Evolutionary conservation across 1,284 basidiomycete genomes (phyloP), one percentile per base, ranked within the genome.

Genomic region (Sutorius eximius): DNA sequence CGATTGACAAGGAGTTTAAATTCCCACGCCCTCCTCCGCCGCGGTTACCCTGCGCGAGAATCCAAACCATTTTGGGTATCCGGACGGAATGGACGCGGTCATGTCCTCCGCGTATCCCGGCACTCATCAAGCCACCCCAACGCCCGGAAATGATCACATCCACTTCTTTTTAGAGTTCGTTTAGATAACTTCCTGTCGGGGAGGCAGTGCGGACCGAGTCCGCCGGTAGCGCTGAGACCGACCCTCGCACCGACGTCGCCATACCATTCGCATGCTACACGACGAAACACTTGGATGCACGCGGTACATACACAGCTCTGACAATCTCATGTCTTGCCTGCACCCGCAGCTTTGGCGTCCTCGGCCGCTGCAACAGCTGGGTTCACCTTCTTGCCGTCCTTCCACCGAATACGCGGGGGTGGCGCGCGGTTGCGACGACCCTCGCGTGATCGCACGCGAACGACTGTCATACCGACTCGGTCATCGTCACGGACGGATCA

Each of bases 381-480:
- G 77, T 91, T 91, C 72, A 95, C 86, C 85, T 93, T 95, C 86
- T 98, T 98, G 72, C 93, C 93, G 74, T 97, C 95, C 79, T 95
- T 96, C 95, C 94, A 99, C 71, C 97, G 85, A 65, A 98, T 80
- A 67, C 97, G 91, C 48, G 94, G 93, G 64, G 96, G 96, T 61
- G 96, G 97, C 3, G 91, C 88, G 75, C 95, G 93, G 87, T 96
- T 97, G 75, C 94, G 89, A 67, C 95, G 89, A 52, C 91, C 90
- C 78, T 92, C 92, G 62, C 87, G 87, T 60, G 95, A 96, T 62
- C 95, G 93, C 45, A 97, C 95, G 75, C 95, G 94, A 62, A 98
- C 95, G 63, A 98, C 93, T 93, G 56, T 37, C 36, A 37, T 37
- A 5, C 24, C 36, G 10, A 37, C 27, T 56, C 36, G 37, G 32